phyloP scores from a whole-genome alignment of 805 yeast genomes.

The Jamesozyma spencerorum region DNA sequence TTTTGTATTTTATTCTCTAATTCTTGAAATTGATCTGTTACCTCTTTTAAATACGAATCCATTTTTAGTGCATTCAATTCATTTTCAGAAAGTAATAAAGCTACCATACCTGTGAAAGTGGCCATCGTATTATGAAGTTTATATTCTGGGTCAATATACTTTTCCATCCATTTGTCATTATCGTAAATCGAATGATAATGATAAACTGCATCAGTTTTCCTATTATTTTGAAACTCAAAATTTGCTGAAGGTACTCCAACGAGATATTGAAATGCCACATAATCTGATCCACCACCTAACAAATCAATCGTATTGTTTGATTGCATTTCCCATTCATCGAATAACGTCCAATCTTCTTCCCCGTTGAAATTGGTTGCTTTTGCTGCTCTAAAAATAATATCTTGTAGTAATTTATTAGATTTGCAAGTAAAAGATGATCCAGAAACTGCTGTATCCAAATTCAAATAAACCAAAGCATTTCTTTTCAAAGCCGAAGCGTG shows the following conservation, averaged over 20 bases:
- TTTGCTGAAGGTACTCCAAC: conserved; percentile 58
- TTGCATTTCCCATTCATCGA: conserved; percentile 38
- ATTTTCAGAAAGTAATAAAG: conserved; percentile 45
- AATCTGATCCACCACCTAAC: conserved; percentile 46
- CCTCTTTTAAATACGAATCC: conserved; percentile 38
- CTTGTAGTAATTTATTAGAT: conserved; percentile 49
- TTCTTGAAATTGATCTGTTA: conserved; percentile 31
- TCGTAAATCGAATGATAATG: conserved; percentile 54
- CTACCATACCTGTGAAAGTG: conserved; percentile 48
- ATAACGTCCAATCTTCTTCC: conserved; percentile 33
- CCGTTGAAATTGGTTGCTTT: conserved; percentile 37
- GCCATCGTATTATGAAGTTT: conserved; percentile 48
- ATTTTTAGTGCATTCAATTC: conserved; percentile 46
- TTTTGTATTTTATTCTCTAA: conserved; percentile 11
- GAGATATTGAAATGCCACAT: conserved; percentile 52
- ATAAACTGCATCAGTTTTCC: conserved; percentile 40
- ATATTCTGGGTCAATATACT: conserved; percentile 44
- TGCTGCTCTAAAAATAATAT: conserved; percentile 38
- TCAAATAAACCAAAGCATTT: conserved; percentile 47
- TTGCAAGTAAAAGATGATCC: conserved; percentile 42
- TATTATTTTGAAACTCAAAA: conserved; percentile 34
- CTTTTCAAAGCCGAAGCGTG: conserved; percentile 36
- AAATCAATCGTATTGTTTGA: conserved; percentile 32
- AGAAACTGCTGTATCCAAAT: conserved; percentile 40
- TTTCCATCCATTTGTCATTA: conserved; percentile 46